Evolutionary conservation across 108 stramenopile genomes (phyloP).

Genomic region (Mediolabrus comicus): DNA sequence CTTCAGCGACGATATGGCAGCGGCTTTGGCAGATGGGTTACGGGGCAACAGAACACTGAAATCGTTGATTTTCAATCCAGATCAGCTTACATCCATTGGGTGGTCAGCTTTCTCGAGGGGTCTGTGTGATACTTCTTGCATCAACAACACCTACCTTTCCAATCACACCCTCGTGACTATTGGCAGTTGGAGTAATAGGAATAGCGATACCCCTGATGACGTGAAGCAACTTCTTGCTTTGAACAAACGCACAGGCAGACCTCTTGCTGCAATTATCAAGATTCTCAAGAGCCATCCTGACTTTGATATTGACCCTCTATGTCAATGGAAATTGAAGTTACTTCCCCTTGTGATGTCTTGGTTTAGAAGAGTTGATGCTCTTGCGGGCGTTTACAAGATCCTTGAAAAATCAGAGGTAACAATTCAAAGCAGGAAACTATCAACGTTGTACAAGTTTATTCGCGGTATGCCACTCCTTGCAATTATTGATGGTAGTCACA

Average conservation of each 20-base stretch:
- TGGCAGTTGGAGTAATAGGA: too few relatives aligned
- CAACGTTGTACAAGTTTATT: not conserved
- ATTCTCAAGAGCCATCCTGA: not conserved
- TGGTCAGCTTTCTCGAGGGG: conserved; percentile 1
- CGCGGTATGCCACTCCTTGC: conserved; percentile 1
- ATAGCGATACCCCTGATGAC: not conserved
- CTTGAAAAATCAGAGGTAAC: not conserved
- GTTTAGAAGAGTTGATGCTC: not conserved
- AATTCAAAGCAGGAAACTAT: not conserved
- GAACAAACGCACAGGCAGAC: not conserved
- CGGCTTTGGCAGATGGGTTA: not conserved
- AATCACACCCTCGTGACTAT: not conserved
- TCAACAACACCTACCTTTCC: conserved; percentile 1
- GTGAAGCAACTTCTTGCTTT: not conserved
- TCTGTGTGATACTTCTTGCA: not conserved
- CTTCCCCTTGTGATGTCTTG: not conserved
- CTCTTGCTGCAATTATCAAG: not conserved
- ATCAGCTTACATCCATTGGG: not conserved
- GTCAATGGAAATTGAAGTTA: conserved; percentile 1
- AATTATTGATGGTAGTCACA: too few relatives aligned
- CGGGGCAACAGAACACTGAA: not conserved
- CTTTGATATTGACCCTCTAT: not conserved
- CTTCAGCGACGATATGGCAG: not conserved
- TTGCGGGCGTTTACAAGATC: not conserved
- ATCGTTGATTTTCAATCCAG: not conserved